Evolutionary conservation across 1,284 basidiomycete species (phyloP).

Genomic region (Naganishia cerealis): DNA sequence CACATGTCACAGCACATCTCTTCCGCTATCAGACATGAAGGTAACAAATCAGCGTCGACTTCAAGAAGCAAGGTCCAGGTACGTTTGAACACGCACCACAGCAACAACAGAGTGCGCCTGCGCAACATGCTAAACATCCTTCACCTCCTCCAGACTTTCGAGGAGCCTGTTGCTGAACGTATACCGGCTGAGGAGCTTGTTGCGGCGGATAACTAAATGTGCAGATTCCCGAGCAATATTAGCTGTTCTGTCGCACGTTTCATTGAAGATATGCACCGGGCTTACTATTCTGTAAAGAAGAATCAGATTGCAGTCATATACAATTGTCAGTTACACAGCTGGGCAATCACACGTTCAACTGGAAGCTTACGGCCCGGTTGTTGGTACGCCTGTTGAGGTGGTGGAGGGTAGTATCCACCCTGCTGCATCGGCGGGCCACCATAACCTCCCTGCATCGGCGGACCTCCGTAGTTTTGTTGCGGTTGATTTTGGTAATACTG

Average conservation of each 20-base stretch:
- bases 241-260: too few relatives aligned
- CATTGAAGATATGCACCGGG: too few relatives aligned
- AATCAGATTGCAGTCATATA: not conserved
- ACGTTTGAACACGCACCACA: slow-evolving; percentile 4
- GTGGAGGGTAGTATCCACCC: slow-evolving; percentile 12
- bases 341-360: not conserved
- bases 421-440: slow-evolving; percentile 3
- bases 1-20: slow-evolving; percentile 28
- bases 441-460: slow-evolving; percentile 23
- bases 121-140: slow-evolving; percentile 27
- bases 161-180: slow-evolving; percentile 9
- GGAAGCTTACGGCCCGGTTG: slow-evolving; percentile 14
- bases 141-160: slow-evolving; percentile 11
- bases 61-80: not conserved
- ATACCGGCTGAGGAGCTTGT: slow-evolving; percentile 15
- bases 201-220: slow-evolving; percentile 20
- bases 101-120: slow-evolving; percentile 25
- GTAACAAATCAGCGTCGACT: not conserved
- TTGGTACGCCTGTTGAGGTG: slow-evolving; percentile 19
- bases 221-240: not conserved
- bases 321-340: not conserved
- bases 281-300: slow-evolving; percentile 5
- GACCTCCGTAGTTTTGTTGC: slow-evolving; percentile 2
- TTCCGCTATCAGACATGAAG: not conserved
- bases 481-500: slow-evolving; percentile 27